Conservation (phyloP, 768 basidiomycete species). For the Cubamyces sp. region DNA sequence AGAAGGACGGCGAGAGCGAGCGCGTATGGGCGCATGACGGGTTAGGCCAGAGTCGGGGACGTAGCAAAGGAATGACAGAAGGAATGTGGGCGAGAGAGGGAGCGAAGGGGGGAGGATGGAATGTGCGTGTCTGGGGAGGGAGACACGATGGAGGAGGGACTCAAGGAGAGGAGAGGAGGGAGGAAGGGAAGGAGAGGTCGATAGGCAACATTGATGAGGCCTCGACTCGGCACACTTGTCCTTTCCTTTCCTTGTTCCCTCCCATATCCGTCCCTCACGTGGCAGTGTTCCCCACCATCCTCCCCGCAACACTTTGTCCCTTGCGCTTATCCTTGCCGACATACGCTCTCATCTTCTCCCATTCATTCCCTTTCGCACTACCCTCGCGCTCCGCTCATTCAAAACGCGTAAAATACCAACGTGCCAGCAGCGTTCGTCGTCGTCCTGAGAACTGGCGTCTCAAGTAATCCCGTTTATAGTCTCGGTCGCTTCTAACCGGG, state of each 20-base stretch:
- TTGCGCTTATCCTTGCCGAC: too few relatives aligned
- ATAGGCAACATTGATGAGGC: neutral
- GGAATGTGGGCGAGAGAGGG: slow-evolving; percentile 27
- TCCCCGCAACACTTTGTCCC: neutral
- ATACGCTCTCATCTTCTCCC: too few relatives aligned
- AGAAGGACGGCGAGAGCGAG: slow-evolving; percentile 44
- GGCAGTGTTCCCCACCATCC: neutral
- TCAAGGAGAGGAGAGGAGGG: neutral
- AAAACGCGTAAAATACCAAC: too few relatives aligned
- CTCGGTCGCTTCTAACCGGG: too few relatives aligned
- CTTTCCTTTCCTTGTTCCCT: neutral
- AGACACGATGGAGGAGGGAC: slow-evolving; percentile 7
- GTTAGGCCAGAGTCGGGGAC: slow-evolving; percentile 29
- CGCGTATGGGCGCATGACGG: slow-evolving; percentile 45
- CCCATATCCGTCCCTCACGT: neutral
- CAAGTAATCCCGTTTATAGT: too few relatives aligned
- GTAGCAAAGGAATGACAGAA: slow-evolving; percentile 28
- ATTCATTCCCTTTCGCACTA: too few relatives aligned
- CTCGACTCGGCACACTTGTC: neutral
- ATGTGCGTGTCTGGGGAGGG: slow-evolving; percentile 14
- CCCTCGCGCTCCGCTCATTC: too few relatives aligned
- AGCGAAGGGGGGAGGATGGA: slow-evolving; percentile 26
- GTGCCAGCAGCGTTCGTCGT: too few relatives aligned
- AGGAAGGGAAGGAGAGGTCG: neutral
- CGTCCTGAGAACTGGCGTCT: too few relatives aligned